Percentiles rank a stretch among this genome's conserved stretches.
These are phyloP conservation scores for Iris macrosiphon DNA, from an alignment of 106 monocot species.

Conservation along the genomic window DNA sequence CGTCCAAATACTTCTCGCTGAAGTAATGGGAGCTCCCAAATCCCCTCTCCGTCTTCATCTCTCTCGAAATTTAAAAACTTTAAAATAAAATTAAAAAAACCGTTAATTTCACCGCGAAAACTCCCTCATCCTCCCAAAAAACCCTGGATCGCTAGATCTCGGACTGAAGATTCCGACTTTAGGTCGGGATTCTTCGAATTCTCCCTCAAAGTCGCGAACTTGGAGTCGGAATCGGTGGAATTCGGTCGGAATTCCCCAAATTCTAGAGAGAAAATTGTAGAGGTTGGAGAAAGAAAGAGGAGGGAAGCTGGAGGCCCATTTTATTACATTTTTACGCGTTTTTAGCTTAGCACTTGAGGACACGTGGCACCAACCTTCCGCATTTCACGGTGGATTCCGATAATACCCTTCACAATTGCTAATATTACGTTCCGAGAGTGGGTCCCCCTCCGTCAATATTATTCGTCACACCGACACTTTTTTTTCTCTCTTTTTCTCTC, in stretches of 20 bases:
- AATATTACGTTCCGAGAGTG: too few species aligned
- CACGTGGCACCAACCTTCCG: conserved; percentile 10
- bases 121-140: neutral
- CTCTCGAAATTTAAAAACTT: too few species aligned
- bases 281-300: neutral
- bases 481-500: too few species aligned
- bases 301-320: neutral
- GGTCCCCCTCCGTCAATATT: too few species aligned
- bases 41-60: too few species aligned
- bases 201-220: neutral
- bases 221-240: neutral
- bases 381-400: too few species aligned
- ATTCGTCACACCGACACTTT: too few species aligned
- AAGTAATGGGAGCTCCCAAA: neutral
- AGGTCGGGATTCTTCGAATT: neutral
- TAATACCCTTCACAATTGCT: too few species aligned
- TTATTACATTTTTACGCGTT: conserved; percentile 6
- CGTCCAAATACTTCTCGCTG: conserved; percentile 14
- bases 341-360: neutral
- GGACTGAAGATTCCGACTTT: neutral
- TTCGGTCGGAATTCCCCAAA: neutral
- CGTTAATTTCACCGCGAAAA: too few species aligned
- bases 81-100: too few species aligned
- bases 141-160: conserved; percentile 7
- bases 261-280: neutral